Conservation (phyloP, 169 alveolate species). For the Miamiensis avidus region DNA sequence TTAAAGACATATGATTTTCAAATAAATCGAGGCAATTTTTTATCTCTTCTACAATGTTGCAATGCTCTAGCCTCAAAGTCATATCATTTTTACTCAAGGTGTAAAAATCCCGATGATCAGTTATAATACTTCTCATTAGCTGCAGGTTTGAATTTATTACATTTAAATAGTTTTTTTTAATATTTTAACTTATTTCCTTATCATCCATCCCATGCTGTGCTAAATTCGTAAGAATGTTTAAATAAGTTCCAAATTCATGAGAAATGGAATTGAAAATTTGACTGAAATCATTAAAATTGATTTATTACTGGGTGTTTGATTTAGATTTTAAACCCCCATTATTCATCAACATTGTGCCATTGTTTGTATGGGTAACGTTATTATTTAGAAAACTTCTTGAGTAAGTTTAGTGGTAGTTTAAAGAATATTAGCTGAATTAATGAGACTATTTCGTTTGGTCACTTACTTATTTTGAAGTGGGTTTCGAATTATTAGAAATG, state of each 20-base stretch:
- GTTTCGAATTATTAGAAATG: too few relatives aligned
- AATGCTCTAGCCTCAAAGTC: neutral
- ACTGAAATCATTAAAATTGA: neutral
- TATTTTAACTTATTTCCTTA: too few relatives aligned
- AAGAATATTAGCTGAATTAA: too few relatives aligned
- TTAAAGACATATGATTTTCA: neutral
- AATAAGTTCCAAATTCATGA: neutral
- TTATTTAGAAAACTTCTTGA: neutral
- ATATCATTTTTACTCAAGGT: neutral
- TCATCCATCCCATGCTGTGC: neutral
- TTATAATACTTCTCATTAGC: too few relatives aligned
- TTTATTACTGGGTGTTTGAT: neutral
- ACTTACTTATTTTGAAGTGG: too few relatives aligned
- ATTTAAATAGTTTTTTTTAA: too few relatives aligned
- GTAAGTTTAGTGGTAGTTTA: too few relatives aligned
- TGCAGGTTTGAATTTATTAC: neutral
- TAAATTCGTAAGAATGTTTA: neutral
- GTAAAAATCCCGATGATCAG: neutral
- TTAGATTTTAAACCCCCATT: too few relatives aligned
- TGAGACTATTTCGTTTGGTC: too few relatives aligned
- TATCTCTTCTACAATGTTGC: neutral
- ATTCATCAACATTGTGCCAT: too few relatives aligned
- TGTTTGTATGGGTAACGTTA: neutral
- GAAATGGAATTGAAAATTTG: neutral
- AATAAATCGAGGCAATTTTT: too few relatives aligned